phyloP scores from a whole-genome alignment of 306 rosid genomes.

The Prosopis cineraria region DNA sequence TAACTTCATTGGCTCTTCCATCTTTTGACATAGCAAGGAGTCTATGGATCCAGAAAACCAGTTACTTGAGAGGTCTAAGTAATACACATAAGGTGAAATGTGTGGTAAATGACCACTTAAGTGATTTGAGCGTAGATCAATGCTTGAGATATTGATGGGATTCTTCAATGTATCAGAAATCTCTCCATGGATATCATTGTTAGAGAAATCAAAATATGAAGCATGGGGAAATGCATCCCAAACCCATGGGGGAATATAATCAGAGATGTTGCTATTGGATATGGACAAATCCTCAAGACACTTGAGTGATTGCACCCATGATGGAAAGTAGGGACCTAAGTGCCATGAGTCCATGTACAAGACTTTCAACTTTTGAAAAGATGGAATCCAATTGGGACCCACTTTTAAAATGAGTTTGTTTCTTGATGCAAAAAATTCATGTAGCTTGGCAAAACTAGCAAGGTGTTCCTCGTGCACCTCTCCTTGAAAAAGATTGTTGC shows the following conservation, averaged over 20 bases:
- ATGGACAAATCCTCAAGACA: not conserved
- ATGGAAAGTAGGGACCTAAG: too few relatives aligned
- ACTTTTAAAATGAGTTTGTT: conserved; percentile 18
- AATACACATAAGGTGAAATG: too few relatives aligned
- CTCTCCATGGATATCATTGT: conserved; percentile 18
- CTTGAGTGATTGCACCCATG: conserved; percentile 25
- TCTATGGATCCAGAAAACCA: not conserved
- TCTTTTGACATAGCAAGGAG: not conserved
- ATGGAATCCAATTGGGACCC: conserved; percentile 15
- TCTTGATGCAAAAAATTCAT: too few relatives aligned
- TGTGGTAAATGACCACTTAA: too few relatives aligned
- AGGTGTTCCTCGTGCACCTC: not conserved
- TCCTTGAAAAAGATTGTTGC: not conserved
- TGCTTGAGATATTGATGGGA: too few relatives aligned
- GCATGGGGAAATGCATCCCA: too few relatives aligned
- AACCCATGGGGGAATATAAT: too few relatives aligned
- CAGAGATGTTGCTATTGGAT: too few relatives aligned
- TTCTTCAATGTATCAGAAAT: not conserved
- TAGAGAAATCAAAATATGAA: fast-evolving
- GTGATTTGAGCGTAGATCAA: too few relatives aligned
- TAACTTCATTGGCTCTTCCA: not conserved
- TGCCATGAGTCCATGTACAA: not conserved
- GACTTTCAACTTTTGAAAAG: not conserved
- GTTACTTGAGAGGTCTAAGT: too few relatives aligned
- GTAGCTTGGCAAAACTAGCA: too few relatives aligned